Conservation (phyloP, 2,329 filamentous ascomycete species). For the Colletotrichum sublineola region DNA sequence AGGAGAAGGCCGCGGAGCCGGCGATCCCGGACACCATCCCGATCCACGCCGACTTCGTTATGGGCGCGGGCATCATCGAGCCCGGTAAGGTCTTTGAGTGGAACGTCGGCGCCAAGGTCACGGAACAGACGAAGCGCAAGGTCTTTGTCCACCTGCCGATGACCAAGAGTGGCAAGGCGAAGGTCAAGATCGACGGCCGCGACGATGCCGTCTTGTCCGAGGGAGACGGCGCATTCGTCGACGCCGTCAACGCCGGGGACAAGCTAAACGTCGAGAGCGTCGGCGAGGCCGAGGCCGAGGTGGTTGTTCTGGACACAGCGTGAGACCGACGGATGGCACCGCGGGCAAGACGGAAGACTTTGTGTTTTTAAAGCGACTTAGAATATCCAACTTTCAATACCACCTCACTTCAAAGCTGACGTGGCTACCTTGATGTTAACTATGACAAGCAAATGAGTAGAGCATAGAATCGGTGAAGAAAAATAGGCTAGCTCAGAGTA, state of each 20-base stretch:
- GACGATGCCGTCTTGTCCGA: conserved; percentile 78
- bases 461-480: background rate
- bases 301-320: conserved; percentile 75
- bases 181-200: conserved; percentile 75
- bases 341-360: background rate
- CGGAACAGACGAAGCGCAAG: conserved; percentile 71
- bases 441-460: background rate
- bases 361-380: conserved; percentile 8
- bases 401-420: background rate
- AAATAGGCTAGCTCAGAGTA: background rate
- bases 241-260: conserved; percentile 73
- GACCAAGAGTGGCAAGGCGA: conserved; percentile 81
- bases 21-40: conserved; percentile 78
- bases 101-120: conserved; percentile 73
- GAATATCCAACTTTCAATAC: conserved; percentile 15
- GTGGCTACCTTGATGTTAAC: background rate
- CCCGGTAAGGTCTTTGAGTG: conserved; percentile 77
- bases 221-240: conserved; percentile 86
- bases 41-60: conserved; percentile 86
- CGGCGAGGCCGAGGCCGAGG: conserved; percentile 76
- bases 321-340: conserved; percentile 49
- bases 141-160: conserved; percentile 86
- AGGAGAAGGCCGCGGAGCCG: conserved; percentile 75
- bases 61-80: conserved; percentile 81
- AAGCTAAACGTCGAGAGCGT: conserved; percentile 75